Conservation (phyloP, 129 eudicot genomes). For the Chrysanthemum makinoi region DNA sequence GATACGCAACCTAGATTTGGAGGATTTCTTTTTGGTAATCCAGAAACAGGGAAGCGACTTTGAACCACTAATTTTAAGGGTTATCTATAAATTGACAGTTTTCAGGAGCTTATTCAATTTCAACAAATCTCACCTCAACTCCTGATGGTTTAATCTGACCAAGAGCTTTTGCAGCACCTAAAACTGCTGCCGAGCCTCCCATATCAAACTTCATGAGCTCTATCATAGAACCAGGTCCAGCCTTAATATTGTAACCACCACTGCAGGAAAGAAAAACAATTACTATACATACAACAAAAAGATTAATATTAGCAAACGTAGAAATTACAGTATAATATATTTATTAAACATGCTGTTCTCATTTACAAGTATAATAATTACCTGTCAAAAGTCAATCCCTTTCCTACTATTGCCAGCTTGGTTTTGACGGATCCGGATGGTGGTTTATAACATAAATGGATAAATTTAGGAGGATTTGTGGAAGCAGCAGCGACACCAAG, state of each 20-base stretch:
- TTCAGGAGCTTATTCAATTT: not conserved
- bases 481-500: slow-evolving; percentile 97
- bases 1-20: too few species aligned
- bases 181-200: slow-evolving; percentile 99
- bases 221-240: slow-evolving; percentile 54
- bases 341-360: not conserved
- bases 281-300: not conserved
- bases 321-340: not conserved
- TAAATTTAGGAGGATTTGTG: slow-evolving; percentile 87
- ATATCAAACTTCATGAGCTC: slow-evolving; percentile 98
- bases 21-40: too few species aligned
- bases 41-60: not conserved
- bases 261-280: slow-evolving; percentile 26
- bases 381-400: slow-evolving; percentile 93
- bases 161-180: slow-evolving; percentile 98
- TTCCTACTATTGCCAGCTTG: slow-evolving; percentile 74
- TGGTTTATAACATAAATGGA: slow-evolving; percentile 86
- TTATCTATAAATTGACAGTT: not conserved
- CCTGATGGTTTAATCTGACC: slow-evolving; percentile 92
- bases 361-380: slow-evolving; percentile 21
- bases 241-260: slow-evolving; percentile 40
- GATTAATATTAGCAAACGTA: not conserved
- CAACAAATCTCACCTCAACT: slow-evolving; percentile 68
- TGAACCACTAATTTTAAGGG: not conserved
- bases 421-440: slow-evolving; percentile 59